A percentile compares a stretch with the other conserved stretches of the same genome.
Evolutionary conservation across 1,139 yeast species (phyloP).

Genomic region (Sporopachydermia cereana): DNA sequence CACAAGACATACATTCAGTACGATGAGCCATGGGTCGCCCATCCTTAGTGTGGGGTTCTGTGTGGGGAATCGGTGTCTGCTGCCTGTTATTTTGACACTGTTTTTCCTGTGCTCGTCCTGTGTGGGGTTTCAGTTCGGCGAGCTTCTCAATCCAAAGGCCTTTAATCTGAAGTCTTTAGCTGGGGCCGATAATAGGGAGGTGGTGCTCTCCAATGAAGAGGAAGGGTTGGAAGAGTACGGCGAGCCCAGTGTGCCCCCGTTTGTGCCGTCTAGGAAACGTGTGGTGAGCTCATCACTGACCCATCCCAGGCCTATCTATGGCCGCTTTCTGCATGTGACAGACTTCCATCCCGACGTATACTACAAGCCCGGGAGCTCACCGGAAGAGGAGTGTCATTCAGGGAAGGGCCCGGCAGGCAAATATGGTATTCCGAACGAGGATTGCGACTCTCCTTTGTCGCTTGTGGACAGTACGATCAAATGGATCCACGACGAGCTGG

Average conservation of each 20-base stretch:
- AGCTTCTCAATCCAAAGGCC: no score
- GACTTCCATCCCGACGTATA: conserved; percentile 81
- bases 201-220: no score
- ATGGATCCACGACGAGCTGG: conserved; percentile 49
- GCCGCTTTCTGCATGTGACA: conserved; percentile 73
- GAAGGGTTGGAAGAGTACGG: no score
- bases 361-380: conserved; percentile 41
- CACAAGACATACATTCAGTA: no score
- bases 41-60: no score
- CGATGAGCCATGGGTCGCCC: no score
- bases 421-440: conserved; percentile 64
- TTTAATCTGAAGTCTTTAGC: no score
- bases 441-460: conserved; percentile 54
- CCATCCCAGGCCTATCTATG: conserved; percentile 30
- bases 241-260: not conserved
- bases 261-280: not conserved
- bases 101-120: no score
- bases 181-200: no score
- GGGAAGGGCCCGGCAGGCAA: conserved; percentile 41
- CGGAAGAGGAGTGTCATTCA: conserved; percentile 46
- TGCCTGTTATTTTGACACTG: no score
- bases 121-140: no score
- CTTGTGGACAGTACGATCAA: conserved; percentile 50
- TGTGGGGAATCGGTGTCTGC: no score
- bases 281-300: not conserved